Evolutionary conservation across 2,329 filamentous ascomycete species (phyloP), one percentile per base, ranked within the genome.

Genomic region (Diaporthe longicolla): DNA sequence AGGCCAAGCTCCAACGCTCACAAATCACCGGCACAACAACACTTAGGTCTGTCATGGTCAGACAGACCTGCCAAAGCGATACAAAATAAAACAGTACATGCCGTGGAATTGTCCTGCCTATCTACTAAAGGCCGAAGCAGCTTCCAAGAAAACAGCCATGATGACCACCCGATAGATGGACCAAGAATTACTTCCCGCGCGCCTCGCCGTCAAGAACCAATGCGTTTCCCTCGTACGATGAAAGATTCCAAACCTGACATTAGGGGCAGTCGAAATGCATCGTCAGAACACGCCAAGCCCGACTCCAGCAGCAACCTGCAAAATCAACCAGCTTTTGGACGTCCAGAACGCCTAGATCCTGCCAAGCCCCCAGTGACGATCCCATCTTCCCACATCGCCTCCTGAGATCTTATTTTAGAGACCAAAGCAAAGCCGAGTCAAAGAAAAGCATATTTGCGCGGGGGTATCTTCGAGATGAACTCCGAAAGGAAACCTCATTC

Each of bases 391-490:
- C 29, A 32, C 2, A 52, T 26, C 43, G 8, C 2, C 68, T 40
- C 29, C 26, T n/a, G 32, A n/a, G 35, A 55, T 52, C 43, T 40
- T 24, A 43, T 10, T 43, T 43, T 63, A 10, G 32, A 63, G 26
- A 54, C 35, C 57, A 54, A 52, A 71, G 57, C 57, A 71, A 63
- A 54, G 57, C 29, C 24, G 10, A 45, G 48, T n/a, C 32, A 48
- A 43, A 13, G 19, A 48, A 29, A 71, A 32, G 19, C 13, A 21
- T 45, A 35, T 32, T 68, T n/a, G n/a, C 35, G 9, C 45, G 17
- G 19, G 70, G 70, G 57, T 63, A 71, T 71, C 57, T 63, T 54
- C 35, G 57, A 63, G 32, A 45, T 52, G 11, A 71, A 71, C 57
- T 71, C 45, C 57, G 8, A 54, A 71, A 63, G 10, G 35, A n/a